These are phyloP conservation scores for Nakaseomyces nivariensis DNA, from an alignment of 1,139 yeast species.

Conservation along the genomic window DNA sequence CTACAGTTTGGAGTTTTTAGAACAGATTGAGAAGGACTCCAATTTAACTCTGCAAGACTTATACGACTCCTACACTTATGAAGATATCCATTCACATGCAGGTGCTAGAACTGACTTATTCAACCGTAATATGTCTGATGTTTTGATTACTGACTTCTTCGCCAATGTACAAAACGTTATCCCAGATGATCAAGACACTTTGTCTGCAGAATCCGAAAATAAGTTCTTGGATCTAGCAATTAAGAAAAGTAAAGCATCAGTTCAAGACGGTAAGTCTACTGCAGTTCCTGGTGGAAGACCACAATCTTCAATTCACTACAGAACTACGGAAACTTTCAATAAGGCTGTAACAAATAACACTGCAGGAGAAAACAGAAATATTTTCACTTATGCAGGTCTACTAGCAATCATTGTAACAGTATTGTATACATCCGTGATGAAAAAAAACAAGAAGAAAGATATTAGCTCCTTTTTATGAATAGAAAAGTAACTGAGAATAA, in stretches of 20 bases:
- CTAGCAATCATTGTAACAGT: background rate
- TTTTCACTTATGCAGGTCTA: background rate
- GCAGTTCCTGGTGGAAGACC: background rate
- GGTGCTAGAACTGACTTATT: conserved; percentile 82
- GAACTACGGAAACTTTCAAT: background rate
- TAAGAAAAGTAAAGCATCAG: conserved; percentile 5
- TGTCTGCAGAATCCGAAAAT: conserved; percentile 3
- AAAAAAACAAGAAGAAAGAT: background rate
- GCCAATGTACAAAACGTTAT: conserved; percentile 86
- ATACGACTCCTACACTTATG: conserved; percentile 75
- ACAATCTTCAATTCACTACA: background rate
- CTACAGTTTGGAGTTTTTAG: conserved; percentile 81
- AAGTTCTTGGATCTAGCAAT: conserved; percentile 17
- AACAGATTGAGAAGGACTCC: conserved; percentile 66
- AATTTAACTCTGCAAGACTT: conserved; percentile 68
- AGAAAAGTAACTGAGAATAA: too few relatives aligned
- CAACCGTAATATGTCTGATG: conserved; percentile 56
- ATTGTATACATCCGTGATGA: background rate
- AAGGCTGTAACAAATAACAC: background rate
- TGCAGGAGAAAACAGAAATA: background rate
- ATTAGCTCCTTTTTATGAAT: background rate
- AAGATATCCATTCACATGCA: conserved; percentile 80
- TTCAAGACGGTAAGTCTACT: background rate
- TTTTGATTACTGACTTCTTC: conserved; percentile 82
- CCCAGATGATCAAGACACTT: conserved; percentile 35